Conservation (phyloP, 2,329 filamentous ascomycete species). For the Fonsecaea erecta region DNA sequence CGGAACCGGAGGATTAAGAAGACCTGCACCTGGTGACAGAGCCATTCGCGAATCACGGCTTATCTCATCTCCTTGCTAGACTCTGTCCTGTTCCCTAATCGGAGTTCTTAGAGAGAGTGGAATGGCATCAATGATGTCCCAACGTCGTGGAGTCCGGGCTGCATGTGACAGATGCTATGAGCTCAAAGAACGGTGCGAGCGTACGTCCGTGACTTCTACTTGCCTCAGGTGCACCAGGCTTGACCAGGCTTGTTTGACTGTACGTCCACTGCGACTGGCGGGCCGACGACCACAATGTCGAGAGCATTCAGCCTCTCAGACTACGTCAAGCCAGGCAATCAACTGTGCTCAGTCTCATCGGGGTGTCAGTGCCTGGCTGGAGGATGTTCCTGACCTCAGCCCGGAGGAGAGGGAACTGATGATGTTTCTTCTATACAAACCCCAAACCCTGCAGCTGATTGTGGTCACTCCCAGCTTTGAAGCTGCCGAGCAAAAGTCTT, state of each 20-base stretch:
- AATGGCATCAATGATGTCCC: conserved; percentile 16
- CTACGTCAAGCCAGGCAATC: conserved; percentile 9
- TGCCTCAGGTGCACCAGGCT: conserved; percentile 24
- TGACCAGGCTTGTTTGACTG: conserved; percentile 16
- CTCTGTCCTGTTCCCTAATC: neutral
- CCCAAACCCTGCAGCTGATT: conserved; percentile 12
- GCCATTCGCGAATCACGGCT: neutral
- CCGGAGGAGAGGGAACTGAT: conserved; percentile 21
- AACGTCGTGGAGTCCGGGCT: conserved; percentile 6
- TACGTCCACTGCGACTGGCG: conserved; percentile 17
- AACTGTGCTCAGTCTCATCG: conserved; percentile 1
- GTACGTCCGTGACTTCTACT: conserved; percentile 7
- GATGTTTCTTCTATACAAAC: conserved; percentile 17
- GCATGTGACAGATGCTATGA: conserved; percentile 26
- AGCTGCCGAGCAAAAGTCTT: conserved; percentile 20
- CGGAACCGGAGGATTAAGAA: neutral
- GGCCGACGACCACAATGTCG: conserved; percentile 15
- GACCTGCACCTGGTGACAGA: neutral
- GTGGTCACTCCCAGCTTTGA: conserved; percentile 23
- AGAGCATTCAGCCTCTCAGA: conserved; percentile 6
- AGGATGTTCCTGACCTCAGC: conserved; percentile 7
- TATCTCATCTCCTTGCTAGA: neutral
- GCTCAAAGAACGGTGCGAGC: conserved; percentile 27
- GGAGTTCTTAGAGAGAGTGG: neutral
- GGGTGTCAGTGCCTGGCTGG: conserved; percentile 17